Evolutionary conservation across 1,139 yeast genomes (phyloP).

Genomic region (Meyerozyma athensensis): DNA sequence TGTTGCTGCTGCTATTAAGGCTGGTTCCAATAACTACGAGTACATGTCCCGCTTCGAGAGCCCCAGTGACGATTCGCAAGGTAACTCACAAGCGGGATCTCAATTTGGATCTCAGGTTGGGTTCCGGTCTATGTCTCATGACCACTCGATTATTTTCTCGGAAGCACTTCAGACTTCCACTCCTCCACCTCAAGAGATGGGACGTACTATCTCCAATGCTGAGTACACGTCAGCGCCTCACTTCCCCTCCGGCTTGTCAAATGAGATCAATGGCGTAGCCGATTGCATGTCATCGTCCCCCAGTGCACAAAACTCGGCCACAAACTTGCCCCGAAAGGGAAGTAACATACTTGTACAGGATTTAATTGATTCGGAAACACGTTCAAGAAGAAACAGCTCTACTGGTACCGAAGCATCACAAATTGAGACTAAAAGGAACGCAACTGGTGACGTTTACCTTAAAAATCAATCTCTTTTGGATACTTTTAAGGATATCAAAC

Average conservation of each 20-base stretch:
- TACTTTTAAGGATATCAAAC: slow-evolving; percentile 45
- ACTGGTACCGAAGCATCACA: slow-evolving; percentile 41
- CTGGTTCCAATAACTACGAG: slow-evolving; percentile 28
- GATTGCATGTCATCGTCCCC: background rate
- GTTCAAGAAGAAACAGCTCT: slow-evolving; percentile 32
- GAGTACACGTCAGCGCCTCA: slow-evolving; percentile 2
- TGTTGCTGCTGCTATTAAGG: slow-evolving; percentile 47
- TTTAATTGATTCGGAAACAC: slow-evolving; percentile 27
- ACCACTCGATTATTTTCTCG: slow-evolving; percentile 34
- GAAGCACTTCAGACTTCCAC: slow-evolving; percentile 21
- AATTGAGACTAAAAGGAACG: slow-evolving; percentile 48
- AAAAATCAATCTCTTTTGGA: slow-evolving; percentile 47
- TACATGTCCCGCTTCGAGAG: slow-evolving; percentile 26
- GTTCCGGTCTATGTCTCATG: slow-evolving; percentile 13
- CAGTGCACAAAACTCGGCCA: background rate
- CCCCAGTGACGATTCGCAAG: slow-evolving; percentile 35
- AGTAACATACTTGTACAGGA: slow-evolving; percentile 26
- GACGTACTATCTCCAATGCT: slow-evolving; percentile 2
- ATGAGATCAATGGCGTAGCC: background rate
- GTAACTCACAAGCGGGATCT: slow-evolving; percentile 19
- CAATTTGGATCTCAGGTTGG: slow-evolving; percentile 8
- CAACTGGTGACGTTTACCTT: slow-evolving; percentile 52
- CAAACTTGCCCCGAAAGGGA: background rate
- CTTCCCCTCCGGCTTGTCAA: slow-evolving; percentile 1
- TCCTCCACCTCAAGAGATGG: slow-evolving; percentile 4